Evolutionary conservation across 192 early-diverging fungal species (phyloP).

Genomic region (Thoreauomyces humboldtii): DNA sequence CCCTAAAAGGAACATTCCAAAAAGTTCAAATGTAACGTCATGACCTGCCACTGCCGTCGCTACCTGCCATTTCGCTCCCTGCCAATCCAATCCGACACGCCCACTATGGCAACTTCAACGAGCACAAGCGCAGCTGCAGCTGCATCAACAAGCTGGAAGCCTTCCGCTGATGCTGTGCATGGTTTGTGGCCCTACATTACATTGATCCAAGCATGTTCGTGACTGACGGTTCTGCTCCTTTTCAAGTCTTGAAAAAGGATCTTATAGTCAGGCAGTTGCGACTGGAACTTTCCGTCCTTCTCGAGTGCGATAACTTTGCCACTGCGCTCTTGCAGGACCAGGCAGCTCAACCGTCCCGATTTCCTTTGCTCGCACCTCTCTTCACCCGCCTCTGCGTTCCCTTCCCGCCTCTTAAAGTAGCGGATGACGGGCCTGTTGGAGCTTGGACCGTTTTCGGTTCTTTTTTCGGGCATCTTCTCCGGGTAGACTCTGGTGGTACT

Average conservation of each 20-base stretch:
- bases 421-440: conserved; percentile 1
- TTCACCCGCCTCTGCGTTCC: conserved; percentile 16
- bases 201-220: too few relatives aligned
- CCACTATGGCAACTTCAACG: too few relatives aligned
- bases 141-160: too few relatives aligned
- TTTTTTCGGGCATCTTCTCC: conserved; percentile 8
- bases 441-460: conserved; percentile 12
- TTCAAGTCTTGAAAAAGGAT: conserved; percentile 25
- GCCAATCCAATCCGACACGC: too few relatives aligned
- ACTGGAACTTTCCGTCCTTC: conserved; percentile 13
- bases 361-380: conserved; percentile 20
- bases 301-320: not conserved
- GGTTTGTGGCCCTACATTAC: too few relatives aligned
- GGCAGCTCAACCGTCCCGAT: not conserved
- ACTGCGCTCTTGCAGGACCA: conserved; percentile 1
- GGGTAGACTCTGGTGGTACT: conserved; percentile 31
- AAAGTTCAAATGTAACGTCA: too few relatives aligned
- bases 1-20: too few relatives aligned
- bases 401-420: conserved; percentile 20
- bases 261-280: conserved; percentile 25
- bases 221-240: too few relatives aligned
- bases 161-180: too few relatives aligned
- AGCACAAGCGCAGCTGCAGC: too few relatives aligned
- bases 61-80: too few relatives aligned
- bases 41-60: too few relatives aligned